Percentiles rank a stretch among this genome's conserved stretches.
Evolutionary conservation across 257 asterid genomes (phyloP).

Genomic region (Scutellaria baicalensis): DNA sequence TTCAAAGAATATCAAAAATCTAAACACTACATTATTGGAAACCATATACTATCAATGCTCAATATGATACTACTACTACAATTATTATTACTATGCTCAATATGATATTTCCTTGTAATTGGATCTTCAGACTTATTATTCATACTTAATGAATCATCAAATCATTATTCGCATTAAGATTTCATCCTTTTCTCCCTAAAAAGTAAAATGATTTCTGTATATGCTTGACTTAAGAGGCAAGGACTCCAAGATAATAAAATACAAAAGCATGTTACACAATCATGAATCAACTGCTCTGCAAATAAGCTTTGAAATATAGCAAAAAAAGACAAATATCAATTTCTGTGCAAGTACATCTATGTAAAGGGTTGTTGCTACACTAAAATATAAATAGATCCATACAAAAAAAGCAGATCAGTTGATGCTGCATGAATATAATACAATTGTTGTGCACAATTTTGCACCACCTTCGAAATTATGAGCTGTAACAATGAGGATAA

Average conservation of each 20-base stretch:
- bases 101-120: neutral
- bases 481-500: neutral
- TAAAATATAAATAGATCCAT: neutral
- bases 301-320: neutral
- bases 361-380: neutral
- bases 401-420: neutral
- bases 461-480: neutral
- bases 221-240: conserved; percentile 12
- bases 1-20: too few relatives aligned
- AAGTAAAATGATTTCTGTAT: neutral
- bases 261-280: neutral
- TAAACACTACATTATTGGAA: too few relatives aligned
- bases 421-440: neutral
- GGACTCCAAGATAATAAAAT: neutral
- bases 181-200: neutral
- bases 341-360: neutral
- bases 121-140: too few relatives aligned
- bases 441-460: neutral
- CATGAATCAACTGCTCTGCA: neutral
- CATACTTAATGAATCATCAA: too few relatives aligned
- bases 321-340: neutral
- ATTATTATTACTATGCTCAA: too few relatives aligned
- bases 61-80: too few relatives aligned
- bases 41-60: too few relatives aligned
- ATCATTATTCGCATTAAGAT: too few relatives aligned